These are phyloP conservation scores for Cochlearia excelsa DNA, from an alignment of 345 rosid genomes.

Conservation along the genomic window DNA sequence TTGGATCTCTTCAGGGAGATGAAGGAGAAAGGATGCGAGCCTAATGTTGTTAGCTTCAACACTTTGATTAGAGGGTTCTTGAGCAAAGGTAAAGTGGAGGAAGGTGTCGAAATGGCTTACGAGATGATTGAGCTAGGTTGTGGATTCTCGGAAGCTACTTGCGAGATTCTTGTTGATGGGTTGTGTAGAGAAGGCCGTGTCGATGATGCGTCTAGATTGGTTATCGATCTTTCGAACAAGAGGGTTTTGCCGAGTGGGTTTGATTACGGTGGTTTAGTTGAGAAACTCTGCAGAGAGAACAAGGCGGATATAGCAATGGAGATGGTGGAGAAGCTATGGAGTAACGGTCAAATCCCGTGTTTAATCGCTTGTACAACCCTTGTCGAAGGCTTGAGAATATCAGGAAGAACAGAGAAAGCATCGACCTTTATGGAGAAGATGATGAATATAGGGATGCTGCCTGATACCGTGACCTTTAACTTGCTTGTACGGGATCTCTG, in stretches of 20 bases:
- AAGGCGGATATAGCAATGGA: constrained; percentile 51
- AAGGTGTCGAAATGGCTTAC: constrained; percentile 69
- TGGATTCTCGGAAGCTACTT: constrained; percentile 58
- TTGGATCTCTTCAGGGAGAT: constrained; percentile 72
- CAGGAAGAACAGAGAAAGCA: constrained; percentile 48
- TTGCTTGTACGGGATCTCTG: constrained; percentile 75
- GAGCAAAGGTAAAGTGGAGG: constrained; percentile 52
- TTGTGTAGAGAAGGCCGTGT: constrained; percentile 51
- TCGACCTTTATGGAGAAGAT: constrained; percentile 58
- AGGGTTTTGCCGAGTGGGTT: constrained; percentile 55
- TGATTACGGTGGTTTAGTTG: constrained; percentile 58
- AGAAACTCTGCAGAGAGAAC: constrained; percentile 50
- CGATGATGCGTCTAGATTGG: constrained; percentile 52
- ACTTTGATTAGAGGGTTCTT: constrained; percentile 74
- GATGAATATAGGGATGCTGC: constrained; percentile 52
- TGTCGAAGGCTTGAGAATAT: constrained; percentile 72
- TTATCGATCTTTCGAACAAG: constrained; percentile 57
- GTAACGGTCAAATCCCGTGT: constrained; percentile 54
- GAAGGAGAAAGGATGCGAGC: constrained; percentile 64
- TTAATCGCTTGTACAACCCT: constrained; percentile 69
- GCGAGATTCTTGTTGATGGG: constrained; percentile 82
- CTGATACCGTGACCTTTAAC: constrained; percentile 76
- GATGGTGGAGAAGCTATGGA: constrained; percentile 61
- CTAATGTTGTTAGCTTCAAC: constrained; percentile 81
- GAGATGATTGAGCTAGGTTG: constrained; percentile 74